These are phyloP conservation scores for Trifolium pratense DNA, from an alignment of 306 rosid genomes.

Conservation along the genomic window DNA sequence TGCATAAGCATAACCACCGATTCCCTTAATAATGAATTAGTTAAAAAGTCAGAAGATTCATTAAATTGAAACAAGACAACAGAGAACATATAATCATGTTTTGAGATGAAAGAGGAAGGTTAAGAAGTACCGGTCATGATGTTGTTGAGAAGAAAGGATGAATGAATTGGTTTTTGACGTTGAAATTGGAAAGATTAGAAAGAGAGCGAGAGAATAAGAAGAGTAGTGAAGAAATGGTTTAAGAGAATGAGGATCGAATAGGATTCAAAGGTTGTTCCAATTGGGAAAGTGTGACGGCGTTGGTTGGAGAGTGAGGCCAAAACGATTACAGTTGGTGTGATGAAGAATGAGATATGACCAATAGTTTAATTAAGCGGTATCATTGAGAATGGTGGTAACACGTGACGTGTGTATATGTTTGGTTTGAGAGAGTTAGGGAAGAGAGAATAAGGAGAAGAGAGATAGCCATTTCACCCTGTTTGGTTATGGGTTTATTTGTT, in stretches of 20 bases:
- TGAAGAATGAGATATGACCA: background rate
- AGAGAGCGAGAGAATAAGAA: background rate
- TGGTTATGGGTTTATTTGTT: no score
- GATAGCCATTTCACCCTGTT: no score
- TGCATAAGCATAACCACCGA: background rate
- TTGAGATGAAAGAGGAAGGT: background rate
- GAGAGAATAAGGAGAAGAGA: no score
- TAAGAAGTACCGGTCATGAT: slow-evolving; percentile 39
- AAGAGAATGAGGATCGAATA: background rate
- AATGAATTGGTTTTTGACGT: background rate
- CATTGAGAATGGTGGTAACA: background rate
- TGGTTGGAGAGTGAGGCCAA: background rate
- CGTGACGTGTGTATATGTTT: no score
- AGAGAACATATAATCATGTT: background rate
- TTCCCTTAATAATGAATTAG: background rate
- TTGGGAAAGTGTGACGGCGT: background rate
- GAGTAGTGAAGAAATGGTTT: background rate
- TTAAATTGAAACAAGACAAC: background rate
- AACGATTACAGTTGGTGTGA: background rate
- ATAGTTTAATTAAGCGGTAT: background rate
- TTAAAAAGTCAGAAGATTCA: background rate
- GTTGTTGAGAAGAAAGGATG: slow-evolving; percentile 17
- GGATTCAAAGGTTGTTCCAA: background rate
- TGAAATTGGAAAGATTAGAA: background rate
- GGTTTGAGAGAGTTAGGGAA: no score